Evolutionary conservation across 2,329 filamentous ascomycete species (phyloP).

Genomic region (Beauveria medogensis): DNA sequence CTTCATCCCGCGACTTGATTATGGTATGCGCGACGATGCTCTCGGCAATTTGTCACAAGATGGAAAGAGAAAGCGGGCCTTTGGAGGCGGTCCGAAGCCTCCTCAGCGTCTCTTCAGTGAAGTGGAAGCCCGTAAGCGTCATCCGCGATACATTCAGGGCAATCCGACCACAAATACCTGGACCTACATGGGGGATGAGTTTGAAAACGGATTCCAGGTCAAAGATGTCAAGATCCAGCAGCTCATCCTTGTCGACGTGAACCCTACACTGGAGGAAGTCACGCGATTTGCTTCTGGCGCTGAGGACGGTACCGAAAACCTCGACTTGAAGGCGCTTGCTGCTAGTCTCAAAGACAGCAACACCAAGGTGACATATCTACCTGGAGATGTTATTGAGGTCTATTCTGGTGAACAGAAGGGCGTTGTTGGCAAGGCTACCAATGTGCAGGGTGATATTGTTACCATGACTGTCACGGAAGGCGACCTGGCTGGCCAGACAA

Average conservation of each 20-base stretch:
- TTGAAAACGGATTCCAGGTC: constrained; percentile 85
- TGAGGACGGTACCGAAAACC: constrained; percentile 86
- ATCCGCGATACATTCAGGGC: constrained; percentile 53
- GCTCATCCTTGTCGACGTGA: constrained; percentile 80
- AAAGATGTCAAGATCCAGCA: constrained; percentile 90
- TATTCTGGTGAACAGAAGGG: constrained; percentile 93
- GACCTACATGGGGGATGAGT: constrained; percentile 81
- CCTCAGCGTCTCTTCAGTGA: constrained; percentile 91
- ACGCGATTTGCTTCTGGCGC: constrained; percentile 85
- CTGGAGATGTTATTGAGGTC: constrained; percentile 93
- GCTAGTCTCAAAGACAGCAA: constrained; percentile 82
- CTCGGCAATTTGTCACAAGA: constrained; percentile 39
- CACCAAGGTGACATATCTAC: constrained; percentile 74
- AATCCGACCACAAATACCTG: constrained; percentile 75
- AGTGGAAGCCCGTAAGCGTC: constrained; percentile 80
- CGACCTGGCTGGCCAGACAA: constrained; percentile 69
- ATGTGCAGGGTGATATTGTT: constrained; percentile 86
- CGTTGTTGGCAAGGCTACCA: constrained; percentile 75
- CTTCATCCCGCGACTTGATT: constrained; percentile 85
- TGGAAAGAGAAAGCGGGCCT: constrained; percentile 72
- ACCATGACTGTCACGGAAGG: constrained; percentile 80
- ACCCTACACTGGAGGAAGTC: constrained; percentile 88
- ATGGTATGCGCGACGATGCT: constrained; percentile 74
- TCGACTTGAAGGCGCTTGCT: constrained; percentile 85
- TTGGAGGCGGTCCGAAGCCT: constrained; percentile 58